These are phyloP conservation scores for Trichoderma sp. DNA, from an alignment of 2,329 filamentous ascomycete species.

Conservation along the genomic window DNA sequence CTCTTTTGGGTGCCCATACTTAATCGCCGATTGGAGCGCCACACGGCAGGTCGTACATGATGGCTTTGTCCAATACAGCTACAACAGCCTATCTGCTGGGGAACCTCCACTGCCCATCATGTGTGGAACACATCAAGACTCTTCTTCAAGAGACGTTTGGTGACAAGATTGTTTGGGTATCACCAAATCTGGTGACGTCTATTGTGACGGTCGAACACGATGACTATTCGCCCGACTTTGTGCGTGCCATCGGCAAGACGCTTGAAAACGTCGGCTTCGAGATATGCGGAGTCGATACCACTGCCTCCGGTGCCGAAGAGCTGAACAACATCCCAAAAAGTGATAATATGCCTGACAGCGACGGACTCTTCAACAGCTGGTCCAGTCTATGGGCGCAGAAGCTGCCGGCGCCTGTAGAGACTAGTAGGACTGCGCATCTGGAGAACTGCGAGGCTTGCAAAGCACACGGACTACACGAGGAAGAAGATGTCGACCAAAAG, in stretches of 20 bases:
- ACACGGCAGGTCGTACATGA: slow-evolving; percentile 23
- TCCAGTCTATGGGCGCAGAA: slow-evolving; percentile 32
- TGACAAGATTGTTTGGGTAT: slow-evolving; percentile 54
- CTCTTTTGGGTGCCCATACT: not conserved
- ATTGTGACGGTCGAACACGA: slow-evolving; percentile 60
- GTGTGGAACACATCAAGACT: slow-evolving; percentile 62
- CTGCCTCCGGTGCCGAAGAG: slow-evolving; percentile 32
- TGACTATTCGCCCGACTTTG: slow-evolving; percentile 39
- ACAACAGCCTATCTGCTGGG: slow-evolving; percentile 64
- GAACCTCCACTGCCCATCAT: slow-evolving; percentile 77
- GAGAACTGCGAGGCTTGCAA: slow-evolving; percentile 39
- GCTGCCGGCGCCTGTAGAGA: slow-evolving; percentile 27
- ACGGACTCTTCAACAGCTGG: slow-evolving; percentile 30
- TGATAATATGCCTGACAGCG: slow-evolving; percentile 24
- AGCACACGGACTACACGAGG: slow-evolving; percentile 21
- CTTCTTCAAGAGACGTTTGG: slow-evolving; percentile 48
- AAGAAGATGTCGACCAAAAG: not conserved
- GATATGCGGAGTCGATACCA: slow-evolving; percentile 47
- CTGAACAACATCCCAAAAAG: slow-evolving; percentile 25
- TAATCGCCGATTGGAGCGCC: not conserved
- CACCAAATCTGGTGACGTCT: slow-evolving; percentile 68
- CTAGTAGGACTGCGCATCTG: slow-evolving; percentile 33
- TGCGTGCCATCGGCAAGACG: slow-evolving; percentile 43
- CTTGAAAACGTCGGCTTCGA: slow-evolving; percentile 60
- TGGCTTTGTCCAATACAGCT: slow-evolving; percentile 33